phyloP scores from a whole-genome alignment of 2,329 filamentous ascomycete species.

The Pseudophaeomoniella oleicola region DNA sequence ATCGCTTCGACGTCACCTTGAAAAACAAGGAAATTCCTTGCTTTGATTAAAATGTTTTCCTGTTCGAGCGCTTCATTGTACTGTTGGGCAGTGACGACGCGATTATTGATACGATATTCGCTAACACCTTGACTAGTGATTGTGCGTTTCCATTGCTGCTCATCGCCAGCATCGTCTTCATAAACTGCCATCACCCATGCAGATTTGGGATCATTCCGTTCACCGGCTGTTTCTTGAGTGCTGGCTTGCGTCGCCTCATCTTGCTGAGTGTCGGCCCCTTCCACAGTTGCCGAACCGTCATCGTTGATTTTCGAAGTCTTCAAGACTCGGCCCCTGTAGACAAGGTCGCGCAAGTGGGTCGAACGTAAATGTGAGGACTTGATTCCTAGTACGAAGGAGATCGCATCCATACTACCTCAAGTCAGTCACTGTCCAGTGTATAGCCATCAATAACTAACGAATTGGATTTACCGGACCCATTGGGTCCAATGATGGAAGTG shows the following conservation, averaged over 20 bases:
- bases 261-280: conserved; percentile 45
- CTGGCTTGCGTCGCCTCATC: conserved; percentile 45
- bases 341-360: conserved; percentile 79
- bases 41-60: conserved; percentile 96
- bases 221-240: conserved; percentile 48
- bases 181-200: conserved; percentile 99
- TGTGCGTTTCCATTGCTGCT: conserved; percentile 88
- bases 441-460: conserved; percentile 45
- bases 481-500: conserved; percentile 96
- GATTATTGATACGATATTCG: conserved; percentile 95
- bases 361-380: conserved; percentile 97
- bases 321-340: conserved; percentile 88
- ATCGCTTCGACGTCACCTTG: conserved; percentile 97
- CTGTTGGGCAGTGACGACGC: conserved; percentile 70
- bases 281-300: conserved; percentile 56
- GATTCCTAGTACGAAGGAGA: conserved; percentile 96
- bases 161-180: conserved; percentile 88
- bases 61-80: conserved; percentile 87
- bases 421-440: neutral
- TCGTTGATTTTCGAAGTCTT: conserved; percentile 87
- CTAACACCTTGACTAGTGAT: conserved; percentile 81
- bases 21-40: conserved; percentile 94
- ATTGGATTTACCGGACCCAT: conserved; percentile 98
- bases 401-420: conserved; percentile 75
- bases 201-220: conserved; percentile 66